Evolutionary conservation across 148 eudicot species (phyloP), one percentile per base, ranked within the genome.

Genomic region (Spergularia bocconei): DNA sequence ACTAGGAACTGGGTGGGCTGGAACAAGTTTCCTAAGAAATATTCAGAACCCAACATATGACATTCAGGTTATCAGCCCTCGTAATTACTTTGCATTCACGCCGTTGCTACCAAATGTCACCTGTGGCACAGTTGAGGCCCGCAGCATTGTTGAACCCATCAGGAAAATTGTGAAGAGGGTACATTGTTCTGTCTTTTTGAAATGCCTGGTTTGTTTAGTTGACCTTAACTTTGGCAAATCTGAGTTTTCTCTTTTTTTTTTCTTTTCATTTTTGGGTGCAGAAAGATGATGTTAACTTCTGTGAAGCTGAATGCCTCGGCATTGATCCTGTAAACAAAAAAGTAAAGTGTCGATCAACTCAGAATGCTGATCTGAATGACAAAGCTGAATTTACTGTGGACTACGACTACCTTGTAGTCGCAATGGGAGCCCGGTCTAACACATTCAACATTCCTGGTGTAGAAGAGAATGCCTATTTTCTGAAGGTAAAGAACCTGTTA

Each of bases 1-100:
- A 21, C 87, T 92, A 23, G 94, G 97, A 67, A 92, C 92, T 75
- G 94, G 97, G 70, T 92, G 97, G 97, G 94, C 97, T 71, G 97
- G 88, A 76, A 86, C 89, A 47, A 92, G 97, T 67, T 92, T 92
- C 75, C 77, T 92, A 82, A 92, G 83, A 66, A 86, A 78, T 65
- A 57, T 92, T 76, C 88, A 90, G 73, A 83, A 87, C 69, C 81
- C 94, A 13, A 70, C 82, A 0, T 86, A 82, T 54, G 89, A 86
- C 54, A 82, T 88, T 60, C 84, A 88, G 63, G 86, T 88, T 69
- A 85, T 88, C 69, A 86, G 89, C 52, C 91, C 91, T 21, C 83
- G 91, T 53, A 88, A 86, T 73, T 86, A 84, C 85, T 88, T 88
- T 77, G 85, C 89, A 58, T 88, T 88, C 84, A 88, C 91, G 23